Base-by-base conservation (phyloP, 2,329 filamentous ascomycete species). In the Aureobasidium mangrovei region DNA sequence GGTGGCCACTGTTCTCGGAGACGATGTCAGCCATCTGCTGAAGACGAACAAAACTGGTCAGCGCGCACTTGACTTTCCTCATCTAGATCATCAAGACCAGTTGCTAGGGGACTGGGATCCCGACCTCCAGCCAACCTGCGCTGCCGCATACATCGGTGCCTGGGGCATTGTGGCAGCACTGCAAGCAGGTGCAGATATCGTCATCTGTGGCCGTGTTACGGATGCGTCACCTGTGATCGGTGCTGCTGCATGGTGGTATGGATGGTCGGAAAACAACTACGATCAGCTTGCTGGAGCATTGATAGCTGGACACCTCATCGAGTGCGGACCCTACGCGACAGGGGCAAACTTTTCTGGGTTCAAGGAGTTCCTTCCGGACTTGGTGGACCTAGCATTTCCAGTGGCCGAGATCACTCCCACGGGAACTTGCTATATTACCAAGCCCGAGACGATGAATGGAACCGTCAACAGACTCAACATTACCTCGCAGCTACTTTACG, bases 401-500 rank as follows among this genome's bases (percentile, higher is more conserved):
- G 65, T 70, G 28, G 68, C 66, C 4, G 68, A 70, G 53, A 67
- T 70, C 10, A 60, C 62, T 0, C 61, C 61, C 32, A 62, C 65
- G 39, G 66, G 69, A 18, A 66, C 69, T 28, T 69, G 70, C 56
- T 61, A 60, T 33, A 66, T 70, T 53, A 67, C 67, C 7, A 73
- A 72, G 60, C 67, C 67, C 31, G 58, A 59, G 48, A 63, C 58
- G 35, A 67, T 60, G 55, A 66, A 63, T 29, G 70, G 71, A 35
- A 63, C 64, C 46, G 66, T 72, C 5, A 68, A 69, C 1, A 71
- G 74, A 6, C 73, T 79, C 53, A 80, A 77, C 0, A 75, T 77
- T 54, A 72, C 72, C 0, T 75, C 72, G 3, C 78, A 81, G 57
- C 65, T 80, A 2, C 60, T 80, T 2, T 80, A 79, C 60, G 77